These are phyloP conservation scores for Sporothrix dimorphospora DNA, from an alignment of 2,329 filamentous ascomycete species.

Conservation along the genomic window DNA sequence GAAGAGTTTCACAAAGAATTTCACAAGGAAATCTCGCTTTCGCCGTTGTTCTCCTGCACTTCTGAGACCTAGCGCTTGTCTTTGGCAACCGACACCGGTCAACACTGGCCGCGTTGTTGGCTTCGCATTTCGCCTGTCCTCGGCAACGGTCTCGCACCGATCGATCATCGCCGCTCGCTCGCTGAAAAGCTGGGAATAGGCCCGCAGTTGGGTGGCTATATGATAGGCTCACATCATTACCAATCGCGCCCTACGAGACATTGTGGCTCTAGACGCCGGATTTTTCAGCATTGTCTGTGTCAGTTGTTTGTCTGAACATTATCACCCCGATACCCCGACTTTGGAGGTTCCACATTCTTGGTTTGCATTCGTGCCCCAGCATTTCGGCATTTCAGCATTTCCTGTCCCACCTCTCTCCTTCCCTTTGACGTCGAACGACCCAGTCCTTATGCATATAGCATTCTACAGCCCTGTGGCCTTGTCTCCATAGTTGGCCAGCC, in stretches of 20 bases:
- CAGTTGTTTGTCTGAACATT: neutral
- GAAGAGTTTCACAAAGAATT: neutral
- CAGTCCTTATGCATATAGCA: conserved; percentile 1
- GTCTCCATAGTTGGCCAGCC: conserved; percentile 14
- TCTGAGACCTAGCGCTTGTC: conserved; percentile 5
- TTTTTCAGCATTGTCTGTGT: neutral
- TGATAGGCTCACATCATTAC: neutral
- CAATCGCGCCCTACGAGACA: neutral
- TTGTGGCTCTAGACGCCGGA: neutral
- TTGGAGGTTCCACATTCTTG: neutral
- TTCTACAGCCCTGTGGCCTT: conserved; percentile 3
- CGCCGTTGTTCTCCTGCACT: conserved; percentile 1
- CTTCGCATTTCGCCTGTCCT: conserved; percentile 9
- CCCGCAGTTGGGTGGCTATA: neutral
- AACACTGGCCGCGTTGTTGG: neutral
- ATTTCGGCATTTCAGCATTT: neutral
- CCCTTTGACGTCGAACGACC: neutral
- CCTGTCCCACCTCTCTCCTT: neutral
- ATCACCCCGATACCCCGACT: neutral
- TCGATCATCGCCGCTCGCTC: neutral
- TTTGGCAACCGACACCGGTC: conserved; percentile 9
- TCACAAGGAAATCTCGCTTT: neutral
- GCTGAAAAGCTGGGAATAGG: neutral
- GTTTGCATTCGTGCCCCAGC: neutral
- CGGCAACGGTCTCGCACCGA: conserved; percentile 4